Percentiles rank a stretch among this genome's conserved stretches.
These are phyloP conservation scores for Fusarium clavum DNA, from an alignment of 2,329 filamentous ascomycete genomes.

Conservation along the genomic window DNA sequence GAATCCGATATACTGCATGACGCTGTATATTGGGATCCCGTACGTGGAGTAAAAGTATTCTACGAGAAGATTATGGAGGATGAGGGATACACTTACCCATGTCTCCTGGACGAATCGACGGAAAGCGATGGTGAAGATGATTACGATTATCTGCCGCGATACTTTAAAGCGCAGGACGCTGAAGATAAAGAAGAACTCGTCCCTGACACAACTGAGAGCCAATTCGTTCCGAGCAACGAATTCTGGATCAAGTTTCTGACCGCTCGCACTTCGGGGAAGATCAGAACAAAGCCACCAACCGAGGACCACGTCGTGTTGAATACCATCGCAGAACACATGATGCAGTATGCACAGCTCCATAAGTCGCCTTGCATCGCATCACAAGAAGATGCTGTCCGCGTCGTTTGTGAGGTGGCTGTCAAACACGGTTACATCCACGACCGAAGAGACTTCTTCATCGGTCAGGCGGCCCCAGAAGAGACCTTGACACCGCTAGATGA, in stretches of 20 bases:
- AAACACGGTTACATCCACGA: conserved; percentile 2
- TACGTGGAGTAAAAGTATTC: not conserved
- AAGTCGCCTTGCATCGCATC: not conserved
- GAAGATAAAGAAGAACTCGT: accelerated
- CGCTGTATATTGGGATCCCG: conserved; percentile 4
- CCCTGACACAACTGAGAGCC: accelerated
- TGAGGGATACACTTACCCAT: not conserved
- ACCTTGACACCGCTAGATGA: not conserved
- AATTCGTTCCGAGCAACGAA: not conserved
- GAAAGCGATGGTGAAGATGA: not conserved
- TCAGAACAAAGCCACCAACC: not conserved
- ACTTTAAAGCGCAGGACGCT: not conserved
- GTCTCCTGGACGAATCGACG: not conserved
- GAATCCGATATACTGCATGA: not conserved
- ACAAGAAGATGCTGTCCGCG: not conserved
- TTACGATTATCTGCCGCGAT: not conserved
- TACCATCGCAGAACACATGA: not conserved
- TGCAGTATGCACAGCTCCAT: not conserved
- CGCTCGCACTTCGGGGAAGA: not conserved
- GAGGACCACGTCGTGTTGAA: not conserved
- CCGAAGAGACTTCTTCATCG: conserved; percentile 1
- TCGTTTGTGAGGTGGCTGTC: not conserved
- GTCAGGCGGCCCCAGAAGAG: accelerated
- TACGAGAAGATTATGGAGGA: not conserved
- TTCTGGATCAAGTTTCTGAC: not conserved